phyloP scores from a whole-genome alignment of 495 filamentous ascomycete species.

The Stereocaulon alpinum region DNA sequence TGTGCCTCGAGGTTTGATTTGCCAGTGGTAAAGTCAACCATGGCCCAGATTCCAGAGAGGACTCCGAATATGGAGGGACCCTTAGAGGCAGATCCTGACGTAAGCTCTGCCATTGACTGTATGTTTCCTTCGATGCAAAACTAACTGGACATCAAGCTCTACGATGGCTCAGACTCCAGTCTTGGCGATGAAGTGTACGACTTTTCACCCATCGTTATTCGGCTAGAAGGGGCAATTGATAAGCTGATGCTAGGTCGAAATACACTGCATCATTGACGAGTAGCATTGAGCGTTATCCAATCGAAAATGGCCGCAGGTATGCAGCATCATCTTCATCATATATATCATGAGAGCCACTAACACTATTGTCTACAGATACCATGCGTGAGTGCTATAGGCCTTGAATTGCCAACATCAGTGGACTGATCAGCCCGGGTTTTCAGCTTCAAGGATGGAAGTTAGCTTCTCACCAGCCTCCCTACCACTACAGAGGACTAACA shows the following conservation, averaged over 20 bases:
- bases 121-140: not conserved
- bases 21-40: not conserved
- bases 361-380: slow-evolving; percentile 3
- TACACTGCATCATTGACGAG: slow-evolving; percentile 36
- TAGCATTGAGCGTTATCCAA: slow-evolving; percentile 44
- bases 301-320: slow-evolving; percentile 60
- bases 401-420: not conserved
- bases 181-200: slow-evolving; percentile 18
- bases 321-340: slow-evolving; percentile 11
- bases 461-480: not conserved
- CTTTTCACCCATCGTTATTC: not conserved
- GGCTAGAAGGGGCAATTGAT: not conserved
- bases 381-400: slow-evolving; percentile 5
- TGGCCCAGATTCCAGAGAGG: slow-evolving; percentile 6
- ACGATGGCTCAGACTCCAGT: slow-evolving; percentile 16
- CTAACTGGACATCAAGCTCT: slow-evolving; percentile 4
- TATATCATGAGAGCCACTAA: no score
- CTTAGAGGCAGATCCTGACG: slow-evolving; percentile 18
- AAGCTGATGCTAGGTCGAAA: slow-evolving; percentile 8
- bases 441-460: slow-evolving; percentile 46
- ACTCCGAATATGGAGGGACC: not conserved
- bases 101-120: not conserved
- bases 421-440: not conserved
- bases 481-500: not conserved
- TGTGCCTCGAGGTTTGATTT: not conserved